Evolutionary conservation across 805 yeast species (phyloP), one percentile per base, ranked within the genome.

Genomic region (Clavispora asparagi): DNA sequence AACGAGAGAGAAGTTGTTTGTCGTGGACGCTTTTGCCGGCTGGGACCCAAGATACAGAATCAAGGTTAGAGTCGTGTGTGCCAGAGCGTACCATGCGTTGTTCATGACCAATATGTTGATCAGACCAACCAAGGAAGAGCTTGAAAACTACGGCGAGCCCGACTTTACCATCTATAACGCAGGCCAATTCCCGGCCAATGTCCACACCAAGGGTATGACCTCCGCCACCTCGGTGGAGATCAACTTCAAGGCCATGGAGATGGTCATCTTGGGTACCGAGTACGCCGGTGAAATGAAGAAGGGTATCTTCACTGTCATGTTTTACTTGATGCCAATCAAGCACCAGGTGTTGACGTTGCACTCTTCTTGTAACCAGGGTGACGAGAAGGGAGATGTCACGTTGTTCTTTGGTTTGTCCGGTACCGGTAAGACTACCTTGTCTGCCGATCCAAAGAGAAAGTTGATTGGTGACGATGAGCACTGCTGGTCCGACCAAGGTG

Each of bases 261-360:
- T 94, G 99, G 90, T 92, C 54, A 94, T 92, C 63, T 78, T 94
- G 60, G 99, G 99, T 72, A 92, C 98, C 39, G 99, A 92, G 77
- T 92, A 92, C 65, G 99, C 99, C 45, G 99, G 99, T 63, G 99
- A 92, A 78, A 92, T 92, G 99, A 92, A 92, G 79, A 92, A 92
- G 78, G 99, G 99, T 76, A 90, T 92, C 62, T 90, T 92, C 81
- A 90, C 98, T 19, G 98, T 92, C 51, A 92, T 92, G 99, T 92
- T 94, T 76, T 92, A 92, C 78, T 78, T 94, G 69, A 91, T 91
- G 97, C 99, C 99, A 47, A 84, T 94, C 58, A 88, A 80, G 69
- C 87, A 91, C 77, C 72, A 87, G 61, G 90, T 92, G 49, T 81
- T 92, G 65, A 94, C 98, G 36, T 79, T 92, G 67, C 98, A 92